Evolutionary conservation across 192 early-diverging fungal species (phyloP).

Genomic region (Backusella liffmaniae): DNA sequence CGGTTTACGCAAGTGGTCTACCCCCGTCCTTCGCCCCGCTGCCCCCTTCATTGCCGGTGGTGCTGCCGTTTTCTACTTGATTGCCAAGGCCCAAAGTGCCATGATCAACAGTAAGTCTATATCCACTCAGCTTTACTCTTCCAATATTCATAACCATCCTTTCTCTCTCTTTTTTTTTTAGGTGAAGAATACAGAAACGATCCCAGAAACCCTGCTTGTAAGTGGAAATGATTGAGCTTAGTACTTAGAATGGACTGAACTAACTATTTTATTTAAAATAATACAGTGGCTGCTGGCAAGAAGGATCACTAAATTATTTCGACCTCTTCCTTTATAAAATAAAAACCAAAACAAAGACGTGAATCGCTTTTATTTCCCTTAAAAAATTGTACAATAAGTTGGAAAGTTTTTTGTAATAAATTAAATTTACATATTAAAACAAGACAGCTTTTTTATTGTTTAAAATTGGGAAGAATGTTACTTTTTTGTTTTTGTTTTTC

Average conservation of each 20-base stretch:
- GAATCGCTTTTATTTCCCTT: slow-evolving; percentile 7
- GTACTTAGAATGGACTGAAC: background rate
- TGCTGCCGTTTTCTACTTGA: slow-evolving; percentile 47
- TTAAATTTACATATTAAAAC: background rate
- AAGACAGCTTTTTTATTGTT: background rate
- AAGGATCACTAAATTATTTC: slow-evolving; percentile 35
- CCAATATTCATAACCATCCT: background rate
- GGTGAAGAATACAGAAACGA: slow-evolving; percentile 54
- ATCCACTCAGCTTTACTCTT: background rate
- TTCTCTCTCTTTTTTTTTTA: slow-evolving; percentile 16
- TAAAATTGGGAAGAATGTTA: background rate
- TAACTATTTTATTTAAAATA: background rate
- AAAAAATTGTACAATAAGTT: slow-evolving; percentile 1
- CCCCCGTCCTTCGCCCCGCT: slow-evolving; percentile 51
- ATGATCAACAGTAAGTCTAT: slow-evolving; percentile 43
- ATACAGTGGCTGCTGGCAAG: slow-evolving; percentile 33
- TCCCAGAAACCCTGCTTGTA: slow-evolving; percentile 57
- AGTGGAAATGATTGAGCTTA: slow-evolving; percentile 5
- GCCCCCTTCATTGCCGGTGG: slow-evolving; percentile 55
- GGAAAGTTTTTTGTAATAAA: background rate
- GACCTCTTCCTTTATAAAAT: background rate
- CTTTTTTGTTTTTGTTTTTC: background rate
- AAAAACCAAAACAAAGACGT: slow-evolving; percentile 1
- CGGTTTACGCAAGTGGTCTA: slow-evolving; percentile 54
- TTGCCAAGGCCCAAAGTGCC: slow-evolving; percentile 44